These are phyloP conservation scores for Closterium sp. DNA, from an alignment of 139 green algal genomes.

Conservation along the genomic window DNA sequence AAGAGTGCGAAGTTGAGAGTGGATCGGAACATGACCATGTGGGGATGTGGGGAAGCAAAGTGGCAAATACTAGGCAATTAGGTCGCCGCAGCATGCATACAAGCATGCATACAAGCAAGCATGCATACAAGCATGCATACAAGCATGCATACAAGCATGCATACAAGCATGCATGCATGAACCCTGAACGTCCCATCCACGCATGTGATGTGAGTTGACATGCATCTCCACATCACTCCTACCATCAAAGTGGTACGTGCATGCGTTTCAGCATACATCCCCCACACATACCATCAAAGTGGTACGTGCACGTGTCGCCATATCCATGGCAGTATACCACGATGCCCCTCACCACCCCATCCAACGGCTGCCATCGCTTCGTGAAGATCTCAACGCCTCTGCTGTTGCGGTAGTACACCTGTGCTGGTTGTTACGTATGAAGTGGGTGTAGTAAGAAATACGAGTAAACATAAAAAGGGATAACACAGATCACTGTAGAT, in stretches of 20 bases:
- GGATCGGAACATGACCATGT: background rate
- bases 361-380: conserved; percentile 29
- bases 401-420: conserved; percentile 5
- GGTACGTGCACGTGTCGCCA: conserved; percentile 40
- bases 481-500: background rate
- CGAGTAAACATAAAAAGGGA: background rate
- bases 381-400: conserved; percentile 37
- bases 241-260: too few species aligned
- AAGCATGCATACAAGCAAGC: too few species aligned
- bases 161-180: too few species aligned
- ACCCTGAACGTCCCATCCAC: too few species aligned
- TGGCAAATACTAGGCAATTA: too few species aligned
- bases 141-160: too few species aligned
- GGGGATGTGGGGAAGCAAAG: background rate
- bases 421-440: background rate
- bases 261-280: too few species aligned
- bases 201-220: too few species aligned
- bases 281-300: conserved; percentile 17
- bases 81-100: too few species aligned
- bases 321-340: conserved; percentile 48
- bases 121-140: too few species aligned
- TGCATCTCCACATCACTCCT: too few species aligned
- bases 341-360: conserved; percentile 19
- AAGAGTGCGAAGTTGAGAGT: background rate
- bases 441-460: background rate